Evolutionary conservation across 345 rosid species (phyloP).

Genomic region (Mallotus nudiflorus): DNA sequence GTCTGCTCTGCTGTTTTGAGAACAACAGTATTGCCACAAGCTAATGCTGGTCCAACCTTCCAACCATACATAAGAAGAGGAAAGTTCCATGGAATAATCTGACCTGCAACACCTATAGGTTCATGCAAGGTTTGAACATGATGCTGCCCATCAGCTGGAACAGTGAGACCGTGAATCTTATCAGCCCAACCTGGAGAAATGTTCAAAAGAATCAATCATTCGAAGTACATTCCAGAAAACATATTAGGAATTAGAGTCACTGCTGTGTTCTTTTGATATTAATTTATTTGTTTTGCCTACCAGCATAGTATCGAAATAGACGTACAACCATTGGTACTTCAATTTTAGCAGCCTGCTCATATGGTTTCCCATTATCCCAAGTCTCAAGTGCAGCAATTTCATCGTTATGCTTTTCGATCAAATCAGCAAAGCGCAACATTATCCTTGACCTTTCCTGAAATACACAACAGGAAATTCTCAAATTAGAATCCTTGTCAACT

Average conservation of each 20-base stretch:
- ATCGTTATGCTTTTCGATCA: slow-evolving; percentile 70
- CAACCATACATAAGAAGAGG: slow-evolving; percentile 88
- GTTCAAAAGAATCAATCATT: background rate
- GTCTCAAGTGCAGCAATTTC: slow-evolving; percentile 73
- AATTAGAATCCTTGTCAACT: no score
- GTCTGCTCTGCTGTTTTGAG: slow-evolving; percentile 94
- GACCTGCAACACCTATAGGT: slow-evolving; percentile 95
- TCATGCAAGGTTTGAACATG: slow-evolving; percentile 86
- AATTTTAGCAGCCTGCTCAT: slow-evolving; percentile 56
- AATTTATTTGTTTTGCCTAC: no score
- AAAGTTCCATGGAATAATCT: slow-evolving; percentile 96
- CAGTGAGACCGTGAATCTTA: slow-evolving; percentile 88
- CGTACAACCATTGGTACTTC: slow-evolving; percentile 69
- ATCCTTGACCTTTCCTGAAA: slow-evolving; percentile 69
- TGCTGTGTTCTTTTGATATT: background rate
- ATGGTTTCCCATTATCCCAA: slow-evolving; percentile 84
- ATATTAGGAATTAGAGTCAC: background rate
- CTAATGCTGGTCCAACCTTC: slow-evolving; percentile 95
- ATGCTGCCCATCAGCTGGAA: slow-evolving; percentile 71
- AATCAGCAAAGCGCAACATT: slow-evolving; percentile 65
- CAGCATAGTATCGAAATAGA: slow-evolving; percentile 69
- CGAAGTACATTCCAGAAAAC: background rate
- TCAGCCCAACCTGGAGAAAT: slow-evolving; percentile 82
- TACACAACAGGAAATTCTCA: no score
- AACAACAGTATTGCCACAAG: slow-evolving; percentile 85